These are phyloP conservation scores for Rhodotorula sp. DNA, from an alignment of 1,284 basidiomycete species.

Conservation along the genomic window DNA sequence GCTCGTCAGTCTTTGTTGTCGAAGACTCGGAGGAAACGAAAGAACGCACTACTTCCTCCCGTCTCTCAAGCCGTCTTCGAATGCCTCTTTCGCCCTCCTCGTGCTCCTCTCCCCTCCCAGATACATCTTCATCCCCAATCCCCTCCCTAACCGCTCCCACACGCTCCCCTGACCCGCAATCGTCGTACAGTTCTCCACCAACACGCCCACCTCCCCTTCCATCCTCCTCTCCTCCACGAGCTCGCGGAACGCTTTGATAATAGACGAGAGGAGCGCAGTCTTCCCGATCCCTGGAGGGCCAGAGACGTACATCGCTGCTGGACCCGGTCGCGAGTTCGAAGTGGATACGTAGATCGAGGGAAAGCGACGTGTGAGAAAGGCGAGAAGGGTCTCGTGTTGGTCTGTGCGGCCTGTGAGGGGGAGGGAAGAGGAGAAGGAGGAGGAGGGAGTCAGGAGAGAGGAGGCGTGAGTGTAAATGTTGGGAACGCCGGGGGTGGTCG, in stretches of 20 bases:
- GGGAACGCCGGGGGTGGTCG: conserved; percentile 14
- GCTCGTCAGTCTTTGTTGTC: conserved; percentile 5
- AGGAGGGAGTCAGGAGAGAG: conserved; percentile 45
- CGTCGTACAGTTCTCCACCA: conserved; percentile 52
- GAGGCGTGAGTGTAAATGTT: conserved; percentile 50
- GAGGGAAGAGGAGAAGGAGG: conserved; percentile 38
- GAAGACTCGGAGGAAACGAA: not conserved
- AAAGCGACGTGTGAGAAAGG: conserved; percentile 43
- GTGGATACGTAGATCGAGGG: conserved; percentile 14
- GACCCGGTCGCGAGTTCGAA: conserved; percentile 11
- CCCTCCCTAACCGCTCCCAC: conserved; percentile 43
- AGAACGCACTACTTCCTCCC: conserved; percentile 32
- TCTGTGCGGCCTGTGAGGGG: conserved; percentile 47
- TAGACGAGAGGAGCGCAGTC: conserved; percentile 50
- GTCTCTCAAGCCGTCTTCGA: conserved; percentile 25
- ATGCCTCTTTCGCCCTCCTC: conserved; percentile 30
- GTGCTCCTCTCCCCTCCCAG: not conserved
- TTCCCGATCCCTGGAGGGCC: conserved; percentile 54
- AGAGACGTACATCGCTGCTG: conserved; percentile 49
- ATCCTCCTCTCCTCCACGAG: conserved; percentile 11
- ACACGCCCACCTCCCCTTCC: conserved; percentile 37
- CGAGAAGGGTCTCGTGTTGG: conserved; percentile 45
- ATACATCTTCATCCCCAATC: conserved; percentile 20
- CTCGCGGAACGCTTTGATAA: conserved; percentile 45
- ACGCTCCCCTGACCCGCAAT: conserved; percentile 40